Base-by-base conservation (phyloP, 495 filamentous ascomycete genomes). In the Cercophora sp. region DNA sequence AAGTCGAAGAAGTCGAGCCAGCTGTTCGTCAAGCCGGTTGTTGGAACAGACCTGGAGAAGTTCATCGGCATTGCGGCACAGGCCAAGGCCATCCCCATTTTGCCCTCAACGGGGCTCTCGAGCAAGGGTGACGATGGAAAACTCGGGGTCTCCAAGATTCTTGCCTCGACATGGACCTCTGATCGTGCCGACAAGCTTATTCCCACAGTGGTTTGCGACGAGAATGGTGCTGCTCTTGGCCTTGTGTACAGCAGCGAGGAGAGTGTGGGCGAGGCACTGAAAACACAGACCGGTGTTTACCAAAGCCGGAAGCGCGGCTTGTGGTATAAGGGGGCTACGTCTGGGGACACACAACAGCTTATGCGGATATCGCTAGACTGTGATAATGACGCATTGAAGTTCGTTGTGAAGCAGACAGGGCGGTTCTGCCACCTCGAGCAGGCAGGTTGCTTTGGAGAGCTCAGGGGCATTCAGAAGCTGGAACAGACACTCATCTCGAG, bases 321-420 rank as follows among this genome's bases (percentile, higher is more conserved):
- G 20, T 98, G 93, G 93, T 89, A 94, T 71, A 98, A 98, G 70
- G 93, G 93, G 19, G 88, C 91, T 27, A 90, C 85, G 8, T 96
- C 91, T 45, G 94, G 93, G 22, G 91, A 96, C 66, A 86, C 85
- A 1, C 93, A 98, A 66, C 84, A 96, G 65, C 72, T 98, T 45
- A 77, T 96, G 19, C 82, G 81, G 29, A 83, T 98, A 57, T 85
- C 87, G 3, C 69, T 88, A 20, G 93, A 98, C 63, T 98, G 93
- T 67, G 93, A 98, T 65, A 82, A 85, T 50, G 93, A 98, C 70
- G 94, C 91, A 53, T 69, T 98, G 53, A 84, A 85, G 45, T 97
- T 96, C 64, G 76, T 86, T 2, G 93, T 97, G 16, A 83, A 82
- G 59, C 93, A 98, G 66, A 89, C 86, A 62, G 93, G 93, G 29